phyloP scores from a whole-genome alignment of 164 flowering plant genomes.

The Macadamia integrifolia region DNA sequence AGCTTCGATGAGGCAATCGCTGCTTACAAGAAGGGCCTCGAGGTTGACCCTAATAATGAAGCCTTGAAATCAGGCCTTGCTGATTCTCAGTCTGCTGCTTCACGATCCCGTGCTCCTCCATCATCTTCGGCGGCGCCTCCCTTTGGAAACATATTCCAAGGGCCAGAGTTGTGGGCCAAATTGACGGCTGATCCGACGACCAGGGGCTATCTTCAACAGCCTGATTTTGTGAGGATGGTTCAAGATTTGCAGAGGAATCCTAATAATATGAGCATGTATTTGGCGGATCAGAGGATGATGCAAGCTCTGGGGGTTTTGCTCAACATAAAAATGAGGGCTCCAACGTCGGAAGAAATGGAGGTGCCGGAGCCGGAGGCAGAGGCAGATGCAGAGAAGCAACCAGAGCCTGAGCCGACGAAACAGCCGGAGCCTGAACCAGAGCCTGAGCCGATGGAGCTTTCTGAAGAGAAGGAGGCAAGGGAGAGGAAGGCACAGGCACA shows the following conservation, averaged over 20 bases:
- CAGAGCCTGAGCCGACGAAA: conserved; percentile 26
- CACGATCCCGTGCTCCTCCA: conserved; percentile 23
- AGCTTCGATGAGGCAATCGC: conserved; percentile 50
- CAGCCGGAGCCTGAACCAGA: conserved; percentile 40
- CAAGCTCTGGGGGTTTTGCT: conserved; percentile 73
- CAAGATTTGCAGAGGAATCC: conserved; percentile 90
- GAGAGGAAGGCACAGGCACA: conserved; percentile 57
- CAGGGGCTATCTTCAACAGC: conserved; percentile 59
- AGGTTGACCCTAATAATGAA: conserved; percentile 79
- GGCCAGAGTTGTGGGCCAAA: conserved; percentile 90
- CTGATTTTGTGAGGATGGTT: conserved; percentile 82
- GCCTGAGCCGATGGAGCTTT: conserved; percentile 43
- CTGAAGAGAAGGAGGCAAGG: conserved; percentile 46
- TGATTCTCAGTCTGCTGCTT: conserved; percentile 57
- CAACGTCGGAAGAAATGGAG: conserved; percentile 42
- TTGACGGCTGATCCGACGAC: conserved; percentile 76
- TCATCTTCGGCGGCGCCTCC: conserved; percentile 18
- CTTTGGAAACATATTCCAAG: conserved; percentile 69
- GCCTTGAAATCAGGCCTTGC: conserved; percentile 69
- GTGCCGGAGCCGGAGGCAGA: conserved; percentile 7
- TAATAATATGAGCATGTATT: conserved; percentile 53
- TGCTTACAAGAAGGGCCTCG: conserved; percentile 76
- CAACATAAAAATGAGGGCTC: conserved; percentile 46
- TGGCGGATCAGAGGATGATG: conserved; percentile 91
- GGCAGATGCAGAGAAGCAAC: conserved; percentile 24